Conservation (phyloP, 306 rosid species). For the Geum urbanum region DNA sequence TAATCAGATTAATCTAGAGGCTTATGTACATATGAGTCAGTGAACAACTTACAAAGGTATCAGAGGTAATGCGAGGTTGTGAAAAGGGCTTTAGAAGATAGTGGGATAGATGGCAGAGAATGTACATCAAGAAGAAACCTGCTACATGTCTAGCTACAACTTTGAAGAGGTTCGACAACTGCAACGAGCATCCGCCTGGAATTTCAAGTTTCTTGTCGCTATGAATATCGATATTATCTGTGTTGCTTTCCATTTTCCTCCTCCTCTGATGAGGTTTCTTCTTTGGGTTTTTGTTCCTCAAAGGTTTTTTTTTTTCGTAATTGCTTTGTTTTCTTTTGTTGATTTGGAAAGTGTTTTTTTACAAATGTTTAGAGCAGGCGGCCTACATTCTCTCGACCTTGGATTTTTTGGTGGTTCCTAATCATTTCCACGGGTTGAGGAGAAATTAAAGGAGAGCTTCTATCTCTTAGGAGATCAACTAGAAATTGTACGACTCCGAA, state of each 20-base stretch:
- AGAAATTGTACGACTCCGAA: neutral
- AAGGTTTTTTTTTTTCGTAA: neutral
- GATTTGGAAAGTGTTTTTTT: neutral
- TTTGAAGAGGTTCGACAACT: conserved; percentile 36
- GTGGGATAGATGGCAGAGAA: conserved; percentile 61
- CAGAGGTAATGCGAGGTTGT: conserved; percentile 73
- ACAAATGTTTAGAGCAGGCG: conserved; percentile 12
- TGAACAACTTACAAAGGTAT: conserved; percentile 51
- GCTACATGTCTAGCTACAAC: conserved; percentile 34
- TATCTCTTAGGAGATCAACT: conserved; percentile 23
- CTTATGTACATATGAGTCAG: neutral
- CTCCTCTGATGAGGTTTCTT: neutral
- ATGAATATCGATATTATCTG: neutral
- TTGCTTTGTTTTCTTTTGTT: conserved; percentile 11
- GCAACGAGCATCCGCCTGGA: conserved; percentile 40
- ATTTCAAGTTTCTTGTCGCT: conserved; percentile 15
- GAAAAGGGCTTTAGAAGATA: conserved; percentile 50
- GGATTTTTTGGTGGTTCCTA: conserved; percentile 36
- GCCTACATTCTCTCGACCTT: conserved; percentile 25
- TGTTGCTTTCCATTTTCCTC: conserved; percentile 17
- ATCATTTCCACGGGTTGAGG: conserved; percentile 51
- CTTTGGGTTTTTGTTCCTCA: neutral
- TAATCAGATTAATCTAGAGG: neutral
- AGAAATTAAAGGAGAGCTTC: conserved; percentile 48
- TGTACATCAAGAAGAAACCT: conserved; percentile 61